phyloP scores from a whole-genome alignment of 768 basidiomycete species.

The Sporobolomyces pararoseus region DNA sequence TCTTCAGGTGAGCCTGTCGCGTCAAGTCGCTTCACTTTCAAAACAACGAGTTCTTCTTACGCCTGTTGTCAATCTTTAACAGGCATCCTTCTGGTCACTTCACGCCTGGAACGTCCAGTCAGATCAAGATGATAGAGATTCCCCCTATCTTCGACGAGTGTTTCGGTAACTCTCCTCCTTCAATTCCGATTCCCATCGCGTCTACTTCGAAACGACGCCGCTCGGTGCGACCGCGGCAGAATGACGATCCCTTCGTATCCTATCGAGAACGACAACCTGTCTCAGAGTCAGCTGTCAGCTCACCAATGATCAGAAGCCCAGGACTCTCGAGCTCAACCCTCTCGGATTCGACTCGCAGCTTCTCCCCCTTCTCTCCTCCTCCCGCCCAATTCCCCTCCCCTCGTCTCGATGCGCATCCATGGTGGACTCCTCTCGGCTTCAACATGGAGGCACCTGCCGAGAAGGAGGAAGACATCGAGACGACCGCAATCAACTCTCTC shows the following conservation, averaged over 20 bases:
- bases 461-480: too few relatives aligned
- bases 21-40: background rate
- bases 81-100: background rate
- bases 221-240: too few relatives aligned
- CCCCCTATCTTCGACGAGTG: background rate
- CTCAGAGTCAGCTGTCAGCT: background rate
- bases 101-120: background rate
- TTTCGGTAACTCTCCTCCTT: too few relatives aligned
- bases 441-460: too few relatives aligned
- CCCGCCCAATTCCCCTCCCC: background rate
- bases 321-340: conserved; percentile 1
- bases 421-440: background rate
- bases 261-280: background rate
- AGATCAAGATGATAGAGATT: background rate
- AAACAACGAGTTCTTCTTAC: too few relatives aligned
- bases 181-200: too few relatives aligned
- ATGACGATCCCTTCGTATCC: background rate
- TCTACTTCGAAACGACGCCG: too few relatives aligned
- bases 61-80: background rate
- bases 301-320: background rate
- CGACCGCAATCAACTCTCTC: too few relatives aligned
- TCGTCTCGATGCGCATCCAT: background rate
- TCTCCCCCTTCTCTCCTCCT: background rate
- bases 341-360: conserved; percentile 1
- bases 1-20: background rate